phyloP scores from a whole-genome alignment of 306 rosid species.

The barrel medic (Medicago truncatula) region MtrunA17r5.0-ANR NC_053045.1:47506501-47507000 shows the following conservation, averaged over 20 bases:
- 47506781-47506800: constrained; percentile 47
- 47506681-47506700: constrained; percentile 47
- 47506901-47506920: constrained; percentile 46
- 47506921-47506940: constrained; percentile 56
- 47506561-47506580: constrained; percentile 38
- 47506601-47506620: constrained; percentile 41
- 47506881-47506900: constrained; percentile 65
- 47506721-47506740: constrained; percentile 66
- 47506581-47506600: constrained; percentile 37
- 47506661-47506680: constrained; percentile 43
- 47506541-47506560: constrained; percentile 41
- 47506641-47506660: constrained; percentile 43
- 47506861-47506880: constrained; percentile 51
- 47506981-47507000: constrained; percentile 65
- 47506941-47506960: constrained; percentile 64
- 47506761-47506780: constrained; percentile 53
- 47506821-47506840: constrained; percentile 53
- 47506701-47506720: constrained; percentile 65
- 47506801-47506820: constrained; percentile 48
- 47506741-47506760: constrained; percentile 55
- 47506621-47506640: constrained; percentile 44
- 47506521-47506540: constrained; percentile 12
- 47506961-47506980: constrained; percentile 66
- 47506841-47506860: constrained; percentile 43
- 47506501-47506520: neutral